Conservation (phyloP, 2,329 filamentous ascomycete species). For the Colletotrichum sp. region DNA sequence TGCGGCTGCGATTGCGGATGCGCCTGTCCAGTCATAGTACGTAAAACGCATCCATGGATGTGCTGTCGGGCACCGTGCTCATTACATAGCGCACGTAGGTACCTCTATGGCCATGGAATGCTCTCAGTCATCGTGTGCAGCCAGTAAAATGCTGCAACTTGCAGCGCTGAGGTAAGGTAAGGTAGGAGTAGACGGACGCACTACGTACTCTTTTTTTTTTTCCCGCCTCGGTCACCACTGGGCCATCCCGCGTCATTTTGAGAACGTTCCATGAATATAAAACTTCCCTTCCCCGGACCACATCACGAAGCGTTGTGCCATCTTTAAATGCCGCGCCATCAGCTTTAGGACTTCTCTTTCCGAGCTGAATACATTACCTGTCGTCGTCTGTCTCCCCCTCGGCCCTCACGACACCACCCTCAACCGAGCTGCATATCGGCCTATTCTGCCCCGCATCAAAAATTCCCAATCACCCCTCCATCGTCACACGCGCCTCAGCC, state of each 20-base stretch:
- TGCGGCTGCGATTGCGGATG: not conserved
- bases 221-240: not conserved
- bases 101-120: not conserved
- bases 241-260: constrained; percentile 9
- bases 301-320: not conserved
- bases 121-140: not conserved
- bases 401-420: not conserved
- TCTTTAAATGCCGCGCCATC: not conserved
- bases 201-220: not conserved
- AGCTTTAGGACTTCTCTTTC: not conserved
- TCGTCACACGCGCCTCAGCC: not conserved
- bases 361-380: not conserved
- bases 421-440: not conserved
- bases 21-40: not conserved
- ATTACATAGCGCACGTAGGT: not conserved
- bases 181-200: not conserved
- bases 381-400: not conserved
- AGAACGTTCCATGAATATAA: not conserved
- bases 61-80: not conserved
- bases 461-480: constrained; percentile 7
- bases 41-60: not conserved
- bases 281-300: not conserved
- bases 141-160: not conserved
- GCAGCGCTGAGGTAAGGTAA: not conserved
- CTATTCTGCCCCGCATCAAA: constrained; percentile 1